phyloP scores from a whole-genome alignment of 1,284 basidiomycete genomes.

The Lignosus rhinocerotis region DNA sequence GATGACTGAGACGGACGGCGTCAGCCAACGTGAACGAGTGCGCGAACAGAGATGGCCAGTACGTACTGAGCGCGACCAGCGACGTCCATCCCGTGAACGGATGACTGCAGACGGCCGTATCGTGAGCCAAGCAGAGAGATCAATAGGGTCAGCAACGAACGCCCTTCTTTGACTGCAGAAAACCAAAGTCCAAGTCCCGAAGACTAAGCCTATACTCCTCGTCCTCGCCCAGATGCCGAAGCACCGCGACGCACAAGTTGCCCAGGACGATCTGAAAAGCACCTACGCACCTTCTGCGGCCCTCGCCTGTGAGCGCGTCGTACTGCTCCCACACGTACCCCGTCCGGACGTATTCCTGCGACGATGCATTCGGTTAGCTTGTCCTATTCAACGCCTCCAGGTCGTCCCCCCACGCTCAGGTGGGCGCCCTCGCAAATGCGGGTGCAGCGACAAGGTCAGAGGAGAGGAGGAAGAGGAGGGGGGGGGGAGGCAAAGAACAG shows the following conservation, averaged over 20 bases:
- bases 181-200: no score
- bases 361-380: not conserved
- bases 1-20: constrained; percentile 34
- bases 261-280: not conserved
- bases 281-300: constrained; percentile 69
- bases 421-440: constrained; percentile 2
- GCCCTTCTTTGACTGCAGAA: not conserved
- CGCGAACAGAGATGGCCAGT: not conserved
- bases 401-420: not conserved
- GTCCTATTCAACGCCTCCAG: not conserved
- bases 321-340: constrained; percentile 98
- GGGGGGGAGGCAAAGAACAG: not conserved
- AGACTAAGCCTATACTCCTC: no score
- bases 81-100: constrained; percentile 95
- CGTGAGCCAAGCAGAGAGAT: not conserved
- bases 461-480: not conserved
- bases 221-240: no score
- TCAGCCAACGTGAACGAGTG: not conserved
- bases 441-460: not conserved
- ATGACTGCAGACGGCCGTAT: constrained; percentile 55
- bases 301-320: constrained; percentile 80
- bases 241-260: no score
- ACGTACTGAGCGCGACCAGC: constrained; percentile 74
- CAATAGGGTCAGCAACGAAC: constrained; percentile 2
- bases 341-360: constrained; percentile 85